Evolutionary conservation across 148 eudicot genomes (phyloP).

Genomic region (Spergularia bocconei): DNA sequence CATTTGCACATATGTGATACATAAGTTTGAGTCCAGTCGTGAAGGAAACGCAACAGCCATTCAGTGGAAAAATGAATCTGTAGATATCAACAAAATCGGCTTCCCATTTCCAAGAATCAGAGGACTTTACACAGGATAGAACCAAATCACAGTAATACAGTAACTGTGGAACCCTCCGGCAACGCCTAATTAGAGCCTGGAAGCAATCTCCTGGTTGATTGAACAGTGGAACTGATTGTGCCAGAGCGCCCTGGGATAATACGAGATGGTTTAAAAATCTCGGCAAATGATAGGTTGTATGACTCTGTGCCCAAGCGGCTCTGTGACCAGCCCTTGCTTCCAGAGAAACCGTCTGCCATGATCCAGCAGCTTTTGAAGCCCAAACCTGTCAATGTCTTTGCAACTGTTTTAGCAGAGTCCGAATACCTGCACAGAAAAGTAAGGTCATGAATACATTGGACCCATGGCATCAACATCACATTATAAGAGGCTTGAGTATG

Average conservation of each 20-base stretch:
- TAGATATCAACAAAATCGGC: conserved; percentile 22
- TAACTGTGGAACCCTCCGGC: not conserved
- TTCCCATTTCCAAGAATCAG: conserved; percentile 22
- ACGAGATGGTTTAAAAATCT: conserved; percentile 77
- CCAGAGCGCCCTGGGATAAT: conserved; percentile 61
- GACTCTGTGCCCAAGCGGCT: conserved; percentile 83
- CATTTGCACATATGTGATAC: too few relatives aligned
- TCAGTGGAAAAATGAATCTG: not conserved
- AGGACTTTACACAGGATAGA: conserved; percentile 20
- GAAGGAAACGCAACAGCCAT: not conserved
- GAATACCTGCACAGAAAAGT: conserved; percentile 49
- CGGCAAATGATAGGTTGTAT: conserved; percentile 54
- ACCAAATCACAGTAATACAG: conserved; percentile 4
- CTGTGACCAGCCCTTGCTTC: conserved; percentile 83
- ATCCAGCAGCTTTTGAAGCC: conserved; percentile 85
- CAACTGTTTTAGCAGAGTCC: conserved; percentile 78
- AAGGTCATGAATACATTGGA: conserved; percentile 4
- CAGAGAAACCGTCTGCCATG: conserved; percentile 84
- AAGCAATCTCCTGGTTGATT: conserved; percentile 48
- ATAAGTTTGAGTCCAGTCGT: too few relatives aligned
- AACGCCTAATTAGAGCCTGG: conserved; percentile 51
- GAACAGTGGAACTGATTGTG: conserved; percentile 48
- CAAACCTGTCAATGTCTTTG: conserved; percentile 60
- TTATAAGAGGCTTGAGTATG: not conserved
- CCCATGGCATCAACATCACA: not conserved